phyloP scores from a whole-genome alignment of 768 basidiomycete genomes.

The Tricholoma terreum region DNA sequence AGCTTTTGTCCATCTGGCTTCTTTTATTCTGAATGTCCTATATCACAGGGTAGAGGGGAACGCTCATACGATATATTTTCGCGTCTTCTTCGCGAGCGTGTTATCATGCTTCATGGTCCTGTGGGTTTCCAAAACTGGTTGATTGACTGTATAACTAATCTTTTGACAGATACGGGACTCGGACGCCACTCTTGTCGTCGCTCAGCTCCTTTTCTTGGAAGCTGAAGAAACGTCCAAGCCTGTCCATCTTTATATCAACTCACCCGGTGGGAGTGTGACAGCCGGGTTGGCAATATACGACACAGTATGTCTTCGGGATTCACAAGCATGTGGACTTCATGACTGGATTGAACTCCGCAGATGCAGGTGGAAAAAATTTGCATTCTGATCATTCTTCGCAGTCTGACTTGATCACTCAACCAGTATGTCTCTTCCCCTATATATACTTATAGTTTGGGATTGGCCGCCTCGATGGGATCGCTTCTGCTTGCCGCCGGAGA shows the following conservation, averaged over 20 bases:
- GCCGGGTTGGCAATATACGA: slow-evolving; percentile 97
- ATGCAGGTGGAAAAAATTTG: slow-evolving; percentile 57
- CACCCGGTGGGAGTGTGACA: slow-evolving; percentile 93
- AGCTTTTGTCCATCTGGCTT: slow-evolving; percentile 8
- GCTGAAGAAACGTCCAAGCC: slow-evolving; percentile 93
- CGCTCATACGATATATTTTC: slow-evolving; percentile 97
- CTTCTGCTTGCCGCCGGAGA: slow-evolving; percentile 89
- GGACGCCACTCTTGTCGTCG: slow-evolving; percentile 85
- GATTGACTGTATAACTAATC: neutral
- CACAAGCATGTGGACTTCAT: neutral
- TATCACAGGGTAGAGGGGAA: slow-evolving; percentile 71
- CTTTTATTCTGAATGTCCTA: neutral
- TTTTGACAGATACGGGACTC: slow-evolving; percentile 76
- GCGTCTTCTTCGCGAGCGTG: slow-evolving; percentile 85
- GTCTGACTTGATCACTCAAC: slow-evolving; percentile 18
- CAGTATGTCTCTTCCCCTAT: slow-evolving; percentile 94
- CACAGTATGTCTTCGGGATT: slow-evolving; percentile 56
- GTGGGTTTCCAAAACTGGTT: slow-evolving; percentile 41
- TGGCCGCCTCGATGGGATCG: slow-evolving; percentile 96
- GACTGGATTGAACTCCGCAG: slow-evolving; percentile 32
- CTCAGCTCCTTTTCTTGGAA: slow-evolving; percentile 93
- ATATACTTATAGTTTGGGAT: slow-evolving; percentile 94
- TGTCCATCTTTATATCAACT: slow-evolving; percentile 96
- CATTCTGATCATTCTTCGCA: slow-evolving; percentile 1
- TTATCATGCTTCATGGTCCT: slow-evolving; percentile 93